Percentiles rank a stretch among this genome's conserved stretches.
Evolutionary conservation across 78 protist species (phyloP).

Genomic region (Dictyostelium citrinum): DNA sequence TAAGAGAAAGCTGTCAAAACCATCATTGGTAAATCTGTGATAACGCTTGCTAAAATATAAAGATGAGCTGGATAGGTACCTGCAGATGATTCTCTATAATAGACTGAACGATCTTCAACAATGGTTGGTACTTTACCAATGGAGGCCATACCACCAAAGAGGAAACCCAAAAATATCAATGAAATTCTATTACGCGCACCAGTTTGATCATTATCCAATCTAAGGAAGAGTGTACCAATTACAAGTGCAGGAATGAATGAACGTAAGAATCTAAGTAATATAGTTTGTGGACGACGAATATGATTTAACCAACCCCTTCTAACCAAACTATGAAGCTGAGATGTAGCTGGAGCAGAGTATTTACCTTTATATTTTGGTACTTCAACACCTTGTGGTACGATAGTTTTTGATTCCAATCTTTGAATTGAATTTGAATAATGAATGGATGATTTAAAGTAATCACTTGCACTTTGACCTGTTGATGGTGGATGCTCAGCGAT

Average conservation of each 20-base stretch:
- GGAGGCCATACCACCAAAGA: conserved; percentile 70
- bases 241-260: conserved; percentile 50
- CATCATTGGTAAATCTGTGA: conserved; percentile 53
- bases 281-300: conserved; percentile 58
- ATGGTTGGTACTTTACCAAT: conserved; percentile 56
- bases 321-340: neutral
- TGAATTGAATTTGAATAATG: neutral
- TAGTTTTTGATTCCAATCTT: neutral
- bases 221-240: conserved; percentile 51
- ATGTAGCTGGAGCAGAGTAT: neutral
- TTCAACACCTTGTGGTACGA: conserved; percentile 13
- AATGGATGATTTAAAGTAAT: neutral
- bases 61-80: conserved; percentile 52
- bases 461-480: neutral
- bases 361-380: conserved; percentile 13
- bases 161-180: conserved; percentile 43
- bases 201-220: conserved; percentile 39
- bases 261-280: conserved; percentile 38
- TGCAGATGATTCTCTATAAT: conserved; percentile 34
- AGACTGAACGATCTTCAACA: conserved; percentile 50
- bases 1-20: conserved; percentile 33
- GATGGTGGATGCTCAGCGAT: conserved; percentile 35
- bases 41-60: neutral
- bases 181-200: conserved; percentile 60
- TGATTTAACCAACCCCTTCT: conserved; percentile 64